Evolutionary conservation across 2,329 filamentous ascomycete species (phyloP), one percentile per base, ranked within the genome.

Genomic region (Diaporthe sp.): DNA sequence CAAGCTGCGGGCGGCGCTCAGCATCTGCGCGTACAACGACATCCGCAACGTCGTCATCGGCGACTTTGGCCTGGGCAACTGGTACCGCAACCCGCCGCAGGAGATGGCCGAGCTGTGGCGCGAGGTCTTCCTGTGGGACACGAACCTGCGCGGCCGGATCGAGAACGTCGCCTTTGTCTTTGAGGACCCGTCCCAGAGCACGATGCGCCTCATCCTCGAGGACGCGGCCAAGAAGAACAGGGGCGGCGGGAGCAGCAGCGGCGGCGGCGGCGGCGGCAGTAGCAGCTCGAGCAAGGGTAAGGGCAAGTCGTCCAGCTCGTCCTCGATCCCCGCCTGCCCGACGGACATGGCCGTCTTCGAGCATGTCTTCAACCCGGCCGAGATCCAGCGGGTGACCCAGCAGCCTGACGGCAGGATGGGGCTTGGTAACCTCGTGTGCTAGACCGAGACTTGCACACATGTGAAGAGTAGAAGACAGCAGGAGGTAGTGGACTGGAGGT

Each of bases 1-100:
- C 79, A 95, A 95, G 83, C 92, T 95, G 82, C 90, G 91, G 30
- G 90, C 91, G 1, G 91, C 93, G 3, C 88, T 95, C 25, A 89
- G 91, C 61, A 94, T 95, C 76, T 94, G 93, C 77, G 89, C 89
- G 25, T 89, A 88, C 79, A 87, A 90, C 78, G 85, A 86, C 74
- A 90, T 91, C 79, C 83, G 86, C 54, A 86, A 87, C 74, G 85
- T 93, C 30, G 89, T 91, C 68, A 88, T 93, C 74, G 90, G 90
- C 30, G 91, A 91, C 77, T 93, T 92, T 79, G 91, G 91, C 2
- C 85, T 92, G 9, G 91, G 91, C 60, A 92, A 92, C 76, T 86
- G 87, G 50, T 90, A 90, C 80, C 87, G 89, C 78, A 93, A 93
- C 80, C 92, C 92, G 54, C 89, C 92, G 1, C 87, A 88, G 79